Evolutionary conservation across 1,284 basidiomycete genomes (phyloP).

Genomic region (Ustilago xerochloae): DNA sequence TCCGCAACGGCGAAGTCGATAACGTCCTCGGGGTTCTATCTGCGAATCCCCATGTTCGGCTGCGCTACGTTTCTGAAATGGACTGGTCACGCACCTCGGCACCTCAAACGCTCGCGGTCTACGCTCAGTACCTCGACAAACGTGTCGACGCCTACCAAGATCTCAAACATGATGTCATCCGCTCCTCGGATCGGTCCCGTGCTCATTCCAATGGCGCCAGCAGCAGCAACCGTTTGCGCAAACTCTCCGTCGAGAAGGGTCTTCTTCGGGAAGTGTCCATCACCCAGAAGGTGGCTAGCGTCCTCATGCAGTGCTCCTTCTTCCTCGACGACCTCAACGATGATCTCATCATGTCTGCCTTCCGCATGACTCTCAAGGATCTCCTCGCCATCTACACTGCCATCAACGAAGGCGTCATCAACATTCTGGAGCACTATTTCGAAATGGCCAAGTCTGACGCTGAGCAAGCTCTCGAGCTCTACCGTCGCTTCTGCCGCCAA

Average conservation of each 20-base stretch:
- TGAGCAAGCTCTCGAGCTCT: constrained; percentile 83
- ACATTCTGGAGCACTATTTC: constrained; percentile 93
- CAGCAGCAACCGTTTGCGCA: constrained; percentile 76
- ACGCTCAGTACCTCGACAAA: constrained; percentile 88
- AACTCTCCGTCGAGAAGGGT: constrained; percentile 95
- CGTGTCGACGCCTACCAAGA: constrained; percentile 90
- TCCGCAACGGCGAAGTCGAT: constrained; percentile 91
- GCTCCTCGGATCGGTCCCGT: constrained; percentile 81
- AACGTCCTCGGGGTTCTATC: constrained; percentile 86
- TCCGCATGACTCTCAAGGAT: constrained; percentile 97
- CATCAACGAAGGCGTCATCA: constrained; percentile 97
- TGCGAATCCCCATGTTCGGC: constrained; percentile 73
- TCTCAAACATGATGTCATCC: constrained; percentile 90
- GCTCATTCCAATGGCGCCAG: constrained; percentile 70
- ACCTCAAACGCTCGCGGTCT: constrained; percentile 85
- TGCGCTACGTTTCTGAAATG: constrained; percentile 75
- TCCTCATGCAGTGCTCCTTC: constrained; percentile 89
- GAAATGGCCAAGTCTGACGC: constrained; percentile 97
- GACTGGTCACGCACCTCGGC: constrained; percentile 68
- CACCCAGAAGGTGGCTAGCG: constrained; percentile 88
- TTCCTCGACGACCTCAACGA: constrained; percentile 93
- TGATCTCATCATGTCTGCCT: constrained; percentile 86
- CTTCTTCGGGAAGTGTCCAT: constrained; percentile 89
- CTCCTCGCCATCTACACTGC: constrained; percentile 94
- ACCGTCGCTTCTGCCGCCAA: constrained; percentile 93